Percentiles rank a stretch among this genome's conserved stretches.
Conservation (phyloP, 345 rosid genomes). For the Hirschfeldia incana region DNA sequence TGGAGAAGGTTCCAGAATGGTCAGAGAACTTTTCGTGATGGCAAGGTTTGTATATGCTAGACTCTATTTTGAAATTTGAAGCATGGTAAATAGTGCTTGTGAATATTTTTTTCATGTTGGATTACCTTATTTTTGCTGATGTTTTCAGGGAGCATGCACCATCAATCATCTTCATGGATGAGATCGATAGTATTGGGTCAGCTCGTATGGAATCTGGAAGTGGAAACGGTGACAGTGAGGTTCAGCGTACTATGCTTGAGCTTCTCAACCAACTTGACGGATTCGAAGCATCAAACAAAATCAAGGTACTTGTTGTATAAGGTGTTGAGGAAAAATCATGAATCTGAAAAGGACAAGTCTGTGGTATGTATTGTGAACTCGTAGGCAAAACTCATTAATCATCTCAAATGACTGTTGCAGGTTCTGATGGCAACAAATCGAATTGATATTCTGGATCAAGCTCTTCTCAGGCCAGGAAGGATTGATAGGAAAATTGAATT, state of each 20-base stretch:
- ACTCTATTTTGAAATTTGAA: neutral
- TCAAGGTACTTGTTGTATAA: slow-evolving; percentile 56
- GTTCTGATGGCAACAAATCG: slow-evolving; percentile 99
- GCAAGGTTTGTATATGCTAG: slow-evolving; percentile 64
- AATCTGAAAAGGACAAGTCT: neutral
- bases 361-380: neutral
- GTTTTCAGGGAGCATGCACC: slow-evolving; percentile 89
- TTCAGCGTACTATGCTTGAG: slow-evolving; percentile 98
- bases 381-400: neutral
- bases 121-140: neutral
- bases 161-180: slow-evolving; percentile 97
- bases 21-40: slow-evolving; percentile 97
- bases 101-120: neutral
- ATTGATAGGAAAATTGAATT: slow-evolving; percentile 98
- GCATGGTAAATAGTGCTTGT: neutral
- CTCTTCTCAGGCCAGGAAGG: slow-evolving; percentile 96
- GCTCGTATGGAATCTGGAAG: slow-evolving; percentile 99
- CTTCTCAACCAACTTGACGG: slow-evolving; percentile 99
- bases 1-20: slow-evolving; percentile 99
- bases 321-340: neutral
- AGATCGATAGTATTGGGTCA: slow-evolving; percentile 97
- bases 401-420: slow-evolving; percentile 40
- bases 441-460: slow-evolving; percentile 97
- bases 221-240: slow-evolving; percentile 98
- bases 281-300: slow-evolving; percentile 98